Base-by-base conservation (phyloP, 2,329 filamentous ascomycete species). In the Niveomyces coronatus region DNA sequence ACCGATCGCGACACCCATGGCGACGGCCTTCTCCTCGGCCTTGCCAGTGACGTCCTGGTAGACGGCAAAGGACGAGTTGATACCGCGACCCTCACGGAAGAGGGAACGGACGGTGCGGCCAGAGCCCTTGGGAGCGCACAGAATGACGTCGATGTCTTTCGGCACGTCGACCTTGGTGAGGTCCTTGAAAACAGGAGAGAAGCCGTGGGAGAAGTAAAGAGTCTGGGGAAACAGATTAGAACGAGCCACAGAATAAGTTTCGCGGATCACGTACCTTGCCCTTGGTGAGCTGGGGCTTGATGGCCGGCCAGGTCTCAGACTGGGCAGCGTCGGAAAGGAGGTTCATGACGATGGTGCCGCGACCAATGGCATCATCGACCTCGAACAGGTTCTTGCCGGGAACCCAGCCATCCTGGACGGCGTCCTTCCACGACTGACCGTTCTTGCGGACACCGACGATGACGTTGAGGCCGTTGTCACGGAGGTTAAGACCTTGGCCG, bases 101-200 rank as follows among this genome's bases (percentile, higher is more conserved):
- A 98, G 86, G 51, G 86, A 86, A 68, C 91, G 89, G 64, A 98
- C 91, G 55, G 91, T 98, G 63, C 91, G 88, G 67, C 91, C 91
- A 62, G 89, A 96, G 60, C 91, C 91, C 80, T 98, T 98, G 70
- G 91, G 91, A 52, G 91, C 91, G 58, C 94, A 88, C 62, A 98
- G 89, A 76, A 98, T 98, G 66, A 98, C 91, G 66, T 98, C 91
- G 62, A 98, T 84, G 70, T 96, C 84, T 51, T 65, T 77, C 68
- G 91, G 91, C 47, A 95, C 85, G 47, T 98, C 91, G 62, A 98
- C 91, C 70, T 95, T 94, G 77, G 91, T 98, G 62, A 91, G 81
- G 65, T 94, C 82, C 77, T 95, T 95, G 85, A 98, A 98, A 68
- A 98, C 88, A 62, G 91, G 91, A 47, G 91, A 96, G 85, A 98